A percentile compares a stretch with the other conserved stretches of the same genome.
phyloP scores from a whole-genome alignment of 2,329 filamentous ascomycete genomes.

The Chaetothyriales sp. region DNA sequence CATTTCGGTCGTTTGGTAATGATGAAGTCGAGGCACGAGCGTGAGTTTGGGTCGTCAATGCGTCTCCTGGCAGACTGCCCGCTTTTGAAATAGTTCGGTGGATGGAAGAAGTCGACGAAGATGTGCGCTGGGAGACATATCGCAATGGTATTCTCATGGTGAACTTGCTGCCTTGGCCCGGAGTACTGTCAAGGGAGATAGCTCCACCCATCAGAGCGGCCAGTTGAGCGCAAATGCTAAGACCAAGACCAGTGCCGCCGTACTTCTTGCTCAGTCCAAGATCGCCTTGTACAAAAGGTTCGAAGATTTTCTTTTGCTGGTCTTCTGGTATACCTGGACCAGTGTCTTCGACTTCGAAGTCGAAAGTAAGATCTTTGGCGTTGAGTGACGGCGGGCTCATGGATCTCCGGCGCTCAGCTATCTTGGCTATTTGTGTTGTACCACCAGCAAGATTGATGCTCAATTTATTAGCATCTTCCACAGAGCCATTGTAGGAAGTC shows the following conservation, averaged over 20 bases:
- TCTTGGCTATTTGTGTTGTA: constrained; percentile 37
- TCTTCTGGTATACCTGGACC: constrained; percentile 71
- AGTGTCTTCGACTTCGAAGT: constrained; percentile 80
- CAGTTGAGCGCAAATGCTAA: constrained; percentile 82
- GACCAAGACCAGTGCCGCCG: constrained; percentile 72
- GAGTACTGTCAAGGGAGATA: constrained; percentile 56
- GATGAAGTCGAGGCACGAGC: background rate
- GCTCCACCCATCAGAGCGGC: constrained; percentile 69
- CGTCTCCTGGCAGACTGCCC: constrained; percentile 13
- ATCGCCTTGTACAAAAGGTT: constrained; percentile 91
- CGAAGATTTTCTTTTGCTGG: constrained; percentile 73
- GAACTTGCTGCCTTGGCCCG: constrained; percentile 66
- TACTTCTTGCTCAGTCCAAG: constrained; percentile 78
- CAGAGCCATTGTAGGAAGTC: constrained; percentile 21
- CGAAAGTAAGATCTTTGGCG: constrained; percentile 58
- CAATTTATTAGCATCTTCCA: constrained; percentile 23
- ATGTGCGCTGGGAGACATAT: constrained; percentile 55
- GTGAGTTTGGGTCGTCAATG: constrained; percentile 8
- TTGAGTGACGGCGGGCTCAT: constrained; percentile 47
- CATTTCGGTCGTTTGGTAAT: background rate
- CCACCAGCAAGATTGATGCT: constrained; percentile 50
- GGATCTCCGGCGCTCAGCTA: constrained; percentile 41
- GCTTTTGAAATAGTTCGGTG: constrained; percentile 12
- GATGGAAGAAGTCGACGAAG: constrained; percentile 18
- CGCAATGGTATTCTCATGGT: constrained; percentile 70